Evolutionary conservation across 306 rosid genomes (phyloP).

Genomic region (Hylodesmum podocarpum): DNA sequence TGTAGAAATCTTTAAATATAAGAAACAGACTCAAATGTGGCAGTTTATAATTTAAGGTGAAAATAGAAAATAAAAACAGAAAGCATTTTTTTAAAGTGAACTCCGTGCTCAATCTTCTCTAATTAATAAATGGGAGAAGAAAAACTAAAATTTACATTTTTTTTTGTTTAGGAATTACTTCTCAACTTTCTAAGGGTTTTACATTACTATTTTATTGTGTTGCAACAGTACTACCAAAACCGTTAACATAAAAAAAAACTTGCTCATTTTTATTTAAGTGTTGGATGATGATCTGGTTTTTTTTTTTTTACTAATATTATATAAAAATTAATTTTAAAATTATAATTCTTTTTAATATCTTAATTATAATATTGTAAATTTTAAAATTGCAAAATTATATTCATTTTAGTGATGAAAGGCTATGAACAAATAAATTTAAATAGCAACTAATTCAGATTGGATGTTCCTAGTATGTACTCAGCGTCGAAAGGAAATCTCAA

Average conservation of each 20-base stretch:
- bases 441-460: background rate
- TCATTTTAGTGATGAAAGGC: background rate
- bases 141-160: too few species aligned
- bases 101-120: too few species aligned
- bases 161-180: background rate
- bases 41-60: too few species aligned
- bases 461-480: background rate
- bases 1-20: too few species aligned
- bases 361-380: background rate
- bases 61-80: too few species aligned
- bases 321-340: background rate
- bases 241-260: background rate
- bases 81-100: too few species aligned
- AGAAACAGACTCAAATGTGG: too few species aligned
- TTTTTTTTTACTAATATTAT: background rate
- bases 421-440: background rate
- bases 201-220: background rate
- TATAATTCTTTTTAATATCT: background rate
- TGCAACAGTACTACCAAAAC: background rate
- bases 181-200: background rate
- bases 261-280: background rate
- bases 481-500: background rate
- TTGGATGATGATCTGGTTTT: background rate
- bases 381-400: background rate
- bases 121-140: background rate